Conservation (phyloP, 2,329 filamentous ascomycete species). For the Zymoseptoria pseudotritici region DNA sequence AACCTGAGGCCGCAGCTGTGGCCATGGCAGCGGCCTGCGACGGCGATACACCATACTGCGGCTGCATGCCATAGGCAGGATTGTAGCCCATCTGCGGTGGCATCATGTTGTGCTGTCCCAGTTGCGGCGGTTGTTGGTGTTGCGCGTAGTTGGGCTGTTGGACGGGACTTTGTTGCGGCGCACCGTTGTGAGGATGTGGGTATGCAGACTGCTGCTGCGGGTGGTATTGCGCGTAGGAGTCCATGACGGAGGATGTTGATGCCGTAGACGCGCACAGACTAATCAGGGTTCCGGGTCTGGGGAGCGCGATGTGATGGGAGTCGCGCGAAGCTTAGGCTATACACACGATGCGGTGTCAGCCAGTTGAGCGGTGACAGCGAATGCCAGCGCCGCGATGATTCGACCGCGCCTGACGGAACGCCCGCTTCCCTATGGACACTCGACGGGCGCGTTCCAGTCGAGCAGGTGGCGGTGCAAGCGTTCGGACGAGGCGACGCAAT, state of each 20-base stretch:
- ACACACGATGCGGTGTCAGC: conserved; percentile 16
- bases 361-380: conserved; percentile 7
- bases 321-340: conserved; percentile 10
- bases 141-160: conserved; percentile 42
- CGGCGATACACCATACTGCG: conserved; percentile 66
- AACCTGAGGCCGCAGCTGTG: conserved; percentile 83
- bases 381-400: conserved; percentile 5
- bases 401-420: conserved; percentile 11
- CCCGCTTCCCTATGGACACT: conserved; percentile 6
- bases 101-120: conserved; percentile 50
- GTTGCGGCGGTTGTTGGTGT: conserved; percentile 57
- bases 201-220: conserved; percentile 35
- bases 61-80: conserved; percentile 65
- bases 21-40: conserved; percentile 91
- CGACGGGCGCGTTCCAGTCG: conserved; percentile 1
- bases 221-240: conserved; percentile 42
- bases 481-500: conserved; percentile 2
- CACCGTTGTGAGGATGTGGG: conserved; percentile 35
- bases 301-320: conserved; percentile 5
- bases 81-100: conserved; percentile 69
- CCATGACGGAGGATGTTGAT: conserved; percentile 32
- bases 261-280: conserved; percentile 7
- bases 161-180: conserved; percentile 57
- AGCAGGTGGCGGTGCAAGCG: conserved; percentile 11
- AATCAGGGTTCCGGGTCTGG: conserved; percentile 16